These are phyloP conservation scores for Davidsoniella virescens DNA, from an alignment of 2,329 filamentous ascomycete genomes.

Conservation along the genomic window DNA sequence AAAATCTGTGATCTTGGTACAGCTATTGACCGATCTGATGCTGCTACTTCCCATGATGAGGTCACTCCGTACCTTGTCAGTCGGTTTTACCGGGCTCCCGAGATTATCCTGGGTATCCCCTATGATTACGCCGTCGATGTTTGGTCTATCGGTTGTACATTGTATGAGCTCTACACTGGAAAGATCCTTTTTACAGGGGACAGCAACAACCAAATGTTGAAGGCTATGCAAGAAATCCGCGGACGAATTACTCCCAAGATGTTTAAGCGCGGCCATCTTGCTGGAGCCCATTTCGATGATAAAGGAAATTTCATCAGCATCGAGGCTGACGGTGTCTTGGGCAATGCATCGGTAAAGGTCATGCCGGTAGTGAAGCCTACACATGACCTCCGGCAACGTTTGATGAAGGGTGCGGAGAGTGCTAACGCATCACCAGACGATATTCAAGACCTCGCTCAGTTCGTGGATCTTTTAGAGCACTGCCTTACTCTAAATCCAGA, in stretches of 20 bases:
- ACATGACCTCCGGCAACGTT: constrained; percentile 64
- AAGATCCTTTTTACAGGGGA: constrained; percentile 92
- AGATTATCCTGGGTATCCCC: constrained; percentile 92
- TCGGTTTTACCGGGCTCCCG: constrained; percentile 91
- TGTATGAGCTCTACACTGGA: constrained; percentile 93
- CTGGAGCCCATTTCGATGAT: constrained; percentile 68
- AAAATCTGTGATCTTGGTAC: constrained; percentile 96
- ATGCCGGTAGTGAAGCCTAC: constrained; percentile 59
- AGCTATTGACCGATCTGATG: constrained; percentile 78
- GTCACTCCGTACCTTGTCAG: constrained; percentile 91
- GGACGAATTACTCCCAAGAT: constrained; percentile 84
- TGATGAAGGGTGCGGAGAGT: constrained; percentile 58
- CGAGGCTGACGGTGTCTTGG: constrained; percentile 74
- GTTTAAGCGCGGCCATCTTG: constrained; percentile 65
- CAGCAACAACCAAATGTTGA: constrained; percentile 97
- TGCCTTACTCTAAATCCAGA: constrained; percentile 84
- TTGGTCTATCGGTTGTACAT: constrained; percentile 94
- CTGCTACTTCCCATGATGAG: constrained; percentile 54
- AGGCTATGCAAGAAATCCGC: constrained; percentile 87
- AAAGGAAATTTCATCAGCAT: constrained; percentile 69
- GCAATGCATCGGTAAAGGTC: constrained; percentile 55
- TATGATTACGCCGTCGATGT: constrained; percentile 92
- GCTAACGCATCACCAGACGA: constrained; percentile 29
- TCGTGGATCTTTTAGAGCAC: constrained; percentile 75
- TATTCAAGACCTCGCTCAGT: constrained; percentile 60